A percentile compares a stretch with the other conserved stretches of the same genome.
Evolutionary conservation across 345 rosid species (phyloP).

Genomic region (Citrus maxima): DNA sequence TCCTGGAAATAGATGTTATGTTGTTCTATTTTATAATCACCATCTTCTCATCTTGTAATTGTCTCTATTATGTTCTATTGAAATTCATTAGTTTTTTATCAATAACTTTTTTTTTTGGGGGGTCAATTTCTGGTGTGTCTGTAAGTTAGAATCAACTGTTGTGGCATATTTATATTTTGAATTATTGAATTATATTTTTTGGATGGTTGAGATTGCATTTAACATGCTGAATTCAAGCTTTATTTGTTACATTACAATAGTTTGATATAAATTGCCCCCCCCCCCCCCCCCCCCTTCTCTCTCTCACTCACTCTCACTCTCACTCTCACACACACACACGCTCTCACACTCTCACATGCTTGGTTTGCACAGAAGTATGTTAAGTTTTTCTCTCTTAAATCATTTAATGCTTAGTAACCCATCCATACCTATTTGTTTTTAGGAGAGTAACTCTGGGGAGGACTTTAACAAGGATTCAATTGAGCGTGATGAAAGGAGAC

Average conservation of each 20-base stretch:
- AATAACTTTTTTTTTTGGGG: no score
- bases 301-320: neutral
- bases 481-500: slow-evolving; percentile 86
- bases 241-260: neutral
- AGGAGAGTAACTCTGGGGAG: slow-evolving; percentile 82
- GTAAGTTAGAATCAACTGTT: neutral
- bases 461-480: slow-evolving; percentile 72
- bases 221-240: neutral
- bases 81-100: neutral
- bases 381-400: neutral
- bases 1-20: neutral
- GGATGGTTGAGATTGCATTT: neutral
- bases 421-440: slow-evolving; percentile 18
- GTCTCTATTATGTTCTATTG: neutral
- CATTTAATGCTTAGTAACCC: neutral
- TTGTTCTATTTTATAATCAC: neutral
- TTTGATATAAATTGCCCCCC: neutral
- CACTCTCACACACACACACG: neutral
- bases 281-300: neutral
- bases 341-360: no score
- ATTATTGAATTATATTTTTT: neutral
- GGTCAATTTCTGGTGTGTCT: neutral
- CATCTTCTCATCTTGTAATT: neutral
- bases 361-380: neutral
- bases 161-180: neutral